A percentile compares a stretch with the other conserved stretches of the same genome.
Conservation (phyloP, 306 rosid species). For the Biancaea sappan region DNA sequence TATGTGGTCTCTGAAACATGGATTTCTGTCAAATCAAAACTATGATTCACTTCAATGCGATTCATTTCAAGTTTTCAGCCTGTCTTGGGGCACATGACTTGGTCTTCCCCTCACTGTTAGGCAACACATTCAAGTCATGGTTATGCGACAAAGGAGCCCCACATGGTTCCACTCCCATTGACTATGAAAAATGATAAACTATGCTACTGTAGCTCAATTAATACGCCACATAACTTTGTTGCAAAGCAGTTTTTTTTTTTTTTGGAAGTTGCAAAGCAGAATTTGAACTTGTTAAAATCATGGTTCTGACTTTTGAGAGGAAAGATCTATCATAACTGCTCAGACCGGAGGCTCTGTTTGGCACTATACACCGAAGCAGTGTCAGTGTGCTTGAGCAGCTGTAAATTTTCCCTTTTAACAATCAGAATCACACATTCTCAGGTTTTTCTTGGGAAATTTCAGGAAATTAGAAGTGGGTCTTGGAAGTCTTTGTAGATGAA, state of each 20-base stretch:
- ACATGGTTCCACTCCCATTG: neutral
- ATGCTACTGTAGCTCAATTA: neutral
- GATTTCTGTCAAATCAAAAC: neutral
- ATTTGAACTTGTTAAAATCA: slow-evolving; percentile 11
- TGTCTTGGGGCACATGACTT: neutral
- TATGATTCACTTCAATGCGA: slow-evolving; percentile 5
- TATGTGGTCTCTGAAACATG: too few relatives aligned
- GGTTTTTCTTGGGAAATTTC: neutral
- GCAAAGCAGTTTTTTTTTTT: too few relatives aligned
- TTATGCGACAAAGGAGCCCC: neutral
- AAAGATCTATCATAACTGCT: neutral
- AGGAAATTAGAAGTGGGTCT: neutral
- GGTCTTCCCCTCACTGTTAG: neutral
- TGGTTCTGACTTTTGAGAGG: neutral
- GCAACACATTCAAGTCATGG: neutral
- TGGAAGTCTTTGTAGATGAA: too few relatives aligned
- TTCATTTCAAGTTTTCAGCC: neutral
- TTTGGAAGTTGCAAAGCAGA: neutral
- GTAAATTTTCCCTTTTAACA: neutral
- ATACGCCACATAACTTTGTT: neutral
- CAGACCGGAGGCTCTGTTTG: too few relatives aligned
- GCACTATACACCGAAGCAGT: neutral
- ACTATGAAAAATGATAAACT: neutral
- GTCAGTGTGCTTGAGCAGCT: neutral
- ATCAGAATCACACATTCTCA: slow-evolving; percentile 6